phyloP scores from a whole-genome alignment of 805 yeast species.

The Saccharomyces cerevisiae region DNA sequence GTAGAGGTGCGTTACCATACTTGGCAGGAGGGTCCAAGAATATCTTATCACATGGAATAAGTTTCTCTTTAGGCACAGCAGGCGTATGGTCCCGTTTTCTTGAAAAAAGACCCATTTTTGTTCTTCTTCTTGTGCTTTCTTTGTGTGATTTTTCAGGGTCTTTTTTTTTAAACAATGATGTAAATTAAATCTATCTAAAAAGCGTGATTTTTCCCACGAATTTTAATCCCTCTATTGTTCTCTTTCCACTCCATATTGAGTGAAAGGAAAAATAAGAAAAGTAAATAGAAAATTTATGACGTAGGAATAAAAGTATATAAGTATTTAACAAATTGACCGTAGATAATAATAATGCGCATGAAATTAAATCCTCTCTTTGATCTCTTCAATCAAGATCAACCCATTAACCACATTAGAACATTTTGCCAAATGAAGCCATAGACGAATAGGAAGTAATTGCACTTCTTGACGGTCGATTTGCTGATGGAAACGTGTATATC shows the following conservation, averaged over 20 bases:
- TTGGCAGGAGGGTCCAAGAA: slow-evolving; percentile 18
- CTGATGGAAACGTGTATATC: slow-evolving; percentile 35
- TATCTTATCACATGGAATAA: slow-evolving; percentile 18
- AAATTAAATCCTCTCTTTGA: not conserved
- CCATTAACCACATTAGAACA: slow-evolving; percentile 64
- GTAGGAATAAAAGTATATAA: not conserved
- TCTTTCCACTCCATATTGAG: not conserved
- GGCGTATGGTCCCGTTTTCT: slow-evolving; percentile 11
- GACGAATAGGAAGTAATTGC: slow-evolving; percentile 79
- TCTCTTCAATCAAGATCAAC: slow-evolving; percentile 10
- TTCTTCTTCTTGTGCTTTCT: not conserved
- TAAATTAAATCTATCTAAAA: not conserved
- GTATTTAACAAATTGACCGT: not conserved
- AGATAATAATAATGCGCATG: not conserved
- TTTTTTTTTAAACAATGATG: not conserved
- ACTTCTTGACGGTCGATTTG: slow-evolving; percentile 60
- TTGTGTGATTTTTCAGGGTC: not conserved
- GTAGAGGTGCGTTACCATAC: slow-evolving; percentile 12
- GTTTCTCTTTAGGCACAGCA: slow-evolving; percentile 9
- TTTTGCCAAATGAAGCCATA: slow-evolving; percentile 81
- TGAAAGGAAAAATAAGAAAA: not conserved
- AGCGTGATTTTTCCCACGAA: not conserved
- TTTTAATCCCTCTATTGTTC: not conserved
- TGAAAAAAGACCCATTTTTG: slow-evolving; percentile 24
- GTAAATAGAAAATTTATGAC: not conserved